Percentiles rank a stretch among this genome's conserved stretches.
Conservation (phyloP, 352 stramenopile genomes). For the Pseudoperonospora humuli region DNA sequence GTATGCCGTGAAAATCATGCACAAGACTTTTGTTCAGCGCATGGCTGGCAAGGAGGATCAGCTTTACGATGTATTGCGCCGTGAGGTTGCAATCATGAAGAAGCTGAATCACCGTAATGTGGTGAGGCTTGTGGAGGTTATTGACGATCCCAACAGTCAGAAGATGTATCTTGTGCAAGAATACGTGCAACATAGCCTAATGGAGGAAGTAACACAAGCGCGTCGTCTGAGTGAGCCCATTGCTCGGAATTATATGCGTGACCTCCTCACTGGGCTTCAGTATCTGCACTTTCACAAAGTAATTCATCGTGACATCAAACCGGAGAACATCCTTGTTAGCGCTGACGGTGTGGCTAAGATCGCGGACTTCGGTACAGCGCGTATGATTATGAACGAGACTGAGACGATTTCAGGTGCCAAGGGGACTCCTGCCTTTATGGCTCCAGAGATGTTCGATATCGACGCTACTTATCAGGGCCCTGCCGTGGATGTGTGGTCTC, state of each 20-base stretch:
- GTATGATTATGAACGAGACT: constrained; percentile 87
- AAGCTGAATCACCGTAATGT: constrained; percentile 92
- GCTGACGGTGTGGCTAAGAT: constrained; percentile 84
- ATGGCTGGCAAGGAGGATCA: constrained; percentile 84
- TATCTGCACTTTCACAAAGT: constrained; percentile 93
- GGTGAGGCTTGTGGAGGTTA: constrained; percentile 90
- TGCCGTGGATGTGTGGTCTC: constrained; percentile 84
- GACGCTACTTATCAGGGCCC: constrained; percentile 82
- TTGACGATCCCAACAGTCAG: constrained; percentile 89
- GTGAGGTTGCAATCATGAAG: constrained; percentile 95
- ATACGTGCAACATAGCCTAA: constrained; percentile 89
- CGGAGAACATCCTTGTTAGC: constrained; percentile 82
- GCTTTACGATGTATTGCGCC: constrained; percentile 70
- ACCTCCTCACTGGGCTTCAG: constrained; percentile 84
- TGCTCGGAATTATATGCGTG: constrained; percentile 82
- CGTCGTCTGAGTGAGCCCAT: constrained; percentile 58
- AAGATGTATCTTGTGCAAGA: constrained; percentile 95
- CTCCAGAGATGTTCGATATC: constrained; percentile 88
- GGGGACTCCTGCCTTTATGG: constrained; percentile 87
- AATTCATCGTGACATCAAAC: constrained; percentile 90
- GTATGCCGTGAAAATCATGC: constrained; percentile 88
- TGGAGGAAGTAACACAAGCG: constrained; percentile 80
- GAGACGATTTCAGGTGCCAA: constrained; percentile 81
- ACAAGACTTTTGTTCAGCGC: constrained; percentile 85
- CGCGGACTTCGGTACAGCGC: constrained; percentile 84